Evolutionary conservation across 306 rosid genomes (phyloP).

Genomic region (Geum urbanum): DNA sequence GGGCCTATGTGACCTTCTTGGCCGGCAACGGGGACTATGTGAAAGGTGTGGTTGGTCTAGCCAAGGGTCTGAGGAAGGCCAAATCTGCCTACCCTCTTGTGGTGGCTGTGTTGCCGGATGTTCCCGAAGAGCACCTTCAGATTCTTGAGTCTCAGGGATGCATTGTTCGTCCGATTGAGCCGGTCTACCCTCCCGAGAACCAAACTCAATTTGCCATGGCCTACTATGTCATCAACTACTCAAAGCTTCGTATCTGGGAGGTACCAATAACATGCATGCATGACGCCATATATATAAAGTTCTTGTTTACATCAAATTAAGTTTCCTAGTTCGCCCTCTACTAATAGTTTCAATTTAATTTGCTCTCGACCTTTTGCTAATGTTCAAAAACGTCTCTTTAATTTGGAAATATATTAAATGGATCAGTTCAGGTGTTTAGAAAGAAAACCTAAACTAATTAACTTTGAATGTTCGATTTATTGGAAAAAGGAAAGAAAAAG

Average conservation of each 20-base stretch:
- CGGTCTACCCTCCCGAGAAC: conserved; percentile 37
- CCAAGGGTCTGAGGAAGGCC: conserved; percentile 47
- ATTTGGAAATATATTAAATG: too few species aligned
- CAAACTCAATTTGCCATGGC: conserved; percentile 48
- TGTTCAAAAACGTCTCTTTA: too few species aligned
- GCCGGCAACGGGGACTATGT: conserved; percentile 52
- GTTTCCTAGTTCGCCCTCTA: neutral
- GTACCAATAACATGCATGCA: conserved; percentile 19
- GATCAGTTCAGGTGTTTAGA: too few species aligned
- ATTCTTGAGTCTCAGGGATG: conserved; percentile 46
- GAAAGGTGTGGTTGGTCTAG: conserved; percentile 55
- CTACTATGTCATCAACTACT: conserved; percentile 57
- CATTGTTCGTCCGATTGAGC: conserved; percentile 40
- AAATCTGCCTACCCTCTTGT: conserved; percentile 39
- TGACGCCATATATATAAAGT: neutral
- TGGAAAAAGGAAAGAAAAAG: too few species aligned
- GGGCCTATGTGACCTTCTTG: conserved; percentile 50
- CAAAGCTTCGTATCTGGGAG: conserved; percentile 63
- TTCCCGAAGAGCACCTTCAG: conserved; percentile 46
- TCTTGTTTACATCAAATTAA: neutral
- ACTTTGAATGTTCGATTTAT: too few species aligned
- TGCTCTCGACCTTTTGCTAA: too few species aligned
- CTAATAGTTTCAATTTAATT: too few species aligned
- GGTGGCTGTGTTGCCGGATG: conserved; percentile 49
- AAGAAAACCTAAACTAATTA: too few species aligned